Evolutionary conservation across 2,329 filamentous ascomycete species (phyloP), one percentile per base, ranked within the genome.

Genomic region (Xylariaceae sp.): DNA sequence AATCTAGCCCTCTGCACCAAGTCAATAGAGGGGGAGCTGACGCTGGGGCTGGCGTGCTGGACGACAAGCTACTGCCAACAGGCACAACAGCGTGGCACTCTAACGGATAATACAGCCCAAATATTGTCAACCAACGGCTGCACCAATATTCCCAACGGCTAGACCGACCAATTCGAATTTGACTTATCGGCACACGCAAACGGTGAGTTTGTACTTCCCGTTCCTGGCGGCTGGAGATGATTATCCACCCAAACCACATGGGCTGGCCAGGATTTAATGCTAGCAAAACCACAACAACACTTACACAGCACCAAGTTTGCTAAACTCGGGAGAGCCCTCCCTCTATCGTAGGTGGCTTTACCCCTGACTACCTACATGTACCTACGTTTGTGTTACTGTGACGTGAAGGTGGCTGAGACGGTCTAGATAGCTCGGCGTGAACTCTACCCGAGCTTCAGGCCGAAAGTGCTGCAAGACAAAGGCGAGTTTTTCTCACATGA

Each of bases 11-110:
- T 37, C 58, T 60, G 49, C 45, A 49, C 19, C 11, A 9, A 33
- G 23, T 53, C 53, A 53, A 57, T 57, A 57, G 44, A 46, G 17
- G 39, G 29, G n/a, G 45, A 51, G 54, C 58, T 60, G 58, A 60
- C 28, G 48, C 28, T 36, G 7, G 11, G 14, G 17, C 39, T 41
- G 39, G 28, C 28, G 28, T 7, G 28, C 28, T 31, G 28, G 28
- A 31, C 6, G 28, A n/a, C n/a, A 31, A 11, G 21, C 41, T 31
- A 40, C 37, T n/a, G 37, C 19, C n/a, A n/a, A n/a, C 17, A 47
- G 31, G 14, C 19, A 24, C 11, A 11, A 36, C 31, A 26, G 44
- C 29, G 28, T 41, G 23, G 34, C 52, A 48, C 39, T 49, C 16
- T 45, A 31, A 17, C 53, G 47, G 43, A 49, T 28, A 23, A 19